Evolutionary conservation across 495 filamentous ascomycete species (phyloP), one percentile per base, ranked within the genome.

Genomic region (Cercophora samala): DNA sequence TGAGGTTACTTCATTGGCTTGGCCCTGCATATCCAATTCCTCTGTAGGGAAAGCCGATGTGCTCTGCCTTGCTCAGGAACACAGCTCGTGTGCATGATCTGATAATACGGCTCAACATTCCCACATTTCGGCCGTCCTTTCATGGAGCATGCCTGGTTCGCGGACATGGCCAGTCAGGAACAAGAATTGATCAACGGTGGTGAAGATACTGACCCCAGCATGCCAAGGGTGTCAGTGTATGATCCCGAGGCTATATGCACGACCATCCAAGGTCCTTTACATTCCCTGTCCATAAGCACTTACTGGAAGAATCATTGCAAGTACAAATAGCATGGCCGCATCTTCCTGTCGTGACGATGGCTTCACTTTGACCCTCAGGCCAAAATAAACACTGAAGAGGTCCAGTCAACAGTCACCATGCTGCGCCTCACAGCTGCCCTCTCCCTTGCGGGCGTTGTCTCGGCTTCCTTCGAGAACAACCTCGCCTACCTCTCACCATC

Each of bases 401-500:
- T 46, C 37, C 37, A 46, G 37, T 46, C 37, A 46, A 46, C 37
- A 46, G 37, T 46, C 37, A 46, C 8, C 9, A 46, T 46, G 37
- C 13, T 46, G 37, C 37, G 37, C 58, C 58, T 60, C 58, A 25
- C 58, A 25, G 58, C 58, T 22, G 64, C 67, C 32, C 59, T 64
- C 29, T 62, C 64, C 1, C 9, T 63, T 5, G 67, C 54, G 23
- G 42, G 63, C 13, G 37, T 46, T 13, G 37, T 46, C 37, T 46
- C 37, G 32, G 67, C 67, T 3, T 63, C 63, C 9, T 66, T 65
- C 42, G 67, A 66, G 5, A 69, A 61, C 29, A 69, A 69, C 53
- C 52, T 69, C 1, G 67, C 60, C 54, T 69, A 69, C 53, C 42
- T 53, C 60, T 62, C 58, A 17, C 67, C 67, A 17, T 69, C 67